Percentiles rank a stretch among this genome's conserved stretches.
Evolutionary conservation across 805 yeast genomes (phyloP).

Genomic region (Kodamaea fukazawae): DNA sequence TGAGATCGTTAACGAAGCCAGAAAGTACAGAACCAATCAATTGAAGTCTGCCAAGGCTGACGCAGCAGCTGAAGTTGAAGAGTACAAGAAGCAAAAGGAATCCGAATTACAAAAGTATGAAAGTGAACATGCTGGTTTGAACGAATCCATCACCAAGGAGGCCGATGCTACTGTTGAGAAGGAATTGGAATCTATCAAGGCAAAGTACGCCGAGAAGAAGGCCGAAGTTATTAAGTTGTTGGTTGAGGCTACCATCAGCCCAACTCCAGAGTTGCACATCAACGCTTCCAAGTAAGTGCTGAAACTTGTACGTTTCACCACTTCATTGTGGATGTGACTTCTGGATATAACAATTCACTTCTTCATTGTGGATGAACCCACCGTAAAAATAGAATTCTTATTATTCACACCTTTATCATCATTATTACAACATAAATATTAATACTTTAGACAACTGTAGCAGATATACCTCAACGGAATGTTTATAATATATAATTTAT

Average conservation of each 20-base stretch:
- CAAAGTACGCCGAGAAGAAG: slow-evolving; percentile 61
- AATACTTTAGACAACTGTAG: too few relatives aligned
- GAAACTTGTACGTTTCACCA: too few relatives aligned
- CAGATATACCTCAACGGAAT: too few relatives aligned
- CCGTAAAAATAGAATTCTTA: too few relatives aligned
- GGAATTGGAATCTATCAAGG: slow-evolving; percentile 68
- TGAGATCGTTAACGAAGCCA: slow-evolving; percentile 87
- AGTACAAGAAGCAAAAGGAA: slow-evolving; percentile 82
- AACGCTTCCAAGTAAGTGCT: slow-evolving; percentile 52
- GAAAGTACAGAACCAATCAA: slow-evolving; percentile 82
- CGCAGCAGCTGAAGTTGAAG: slow-evolving; percentile 85
- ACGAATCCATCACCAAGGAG: slow-evolving; percentile 71
- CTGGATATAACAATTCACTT: not conserved
- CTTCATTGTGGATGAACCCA: not conserved
- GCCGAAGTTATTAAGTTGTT: slow-evolving; percentile 67
- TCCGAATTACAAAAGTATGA: slow-evolving; percentile 73
- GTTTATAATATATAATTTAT: too few relatives aligned
- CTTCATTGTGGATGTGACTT: too few relatives aligned
- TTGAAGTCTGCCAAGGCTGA: slow-evolving; percentile 93
- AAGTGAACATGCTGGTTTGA: slow-evolving; percentile 68
- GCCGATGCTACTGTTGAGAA: slow-evolving; percentile 72
- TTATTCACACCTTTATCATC: too few relatives aligned
- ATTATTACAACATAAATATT: too few relatives aligned
- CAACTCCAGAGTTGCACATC: slow-evolving; percentile 79
- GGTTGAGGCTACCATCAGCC: slow-evolving; percentile 73